A percentile compares a stretch with the other conserved stretches of the same genome.
These are phyloP conservation scores for Ceratopteris richardii DNA, from an alignment of 75 land plant species.

Conservation along the genomic window DNA sequence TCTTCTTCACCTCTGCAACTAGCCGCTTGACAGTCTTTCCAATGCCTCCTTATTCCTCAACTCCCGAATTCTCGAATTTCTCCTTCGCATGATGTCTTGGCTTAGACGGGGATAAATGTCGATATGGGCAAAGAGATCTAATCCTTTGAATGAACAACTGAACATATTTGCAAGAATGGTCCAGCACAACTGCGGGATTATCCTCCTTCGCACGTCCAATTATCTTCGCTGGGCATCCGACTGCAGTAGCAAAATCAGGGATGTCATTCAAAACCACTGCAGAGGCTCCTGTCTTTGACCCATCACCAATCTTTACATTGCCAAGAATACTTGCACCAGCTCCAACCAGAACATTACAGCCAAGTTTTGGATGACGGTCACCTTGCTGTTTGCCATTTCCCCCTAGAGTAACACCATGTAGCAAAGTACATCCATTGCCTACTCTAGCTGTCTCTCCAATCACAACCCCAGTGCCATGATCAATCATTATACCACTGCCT, in stretches of 20 bases:
- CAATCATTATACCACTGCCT: slow-evolving; percentile 17
- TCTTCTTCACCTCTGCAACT: too few relatives aligned
- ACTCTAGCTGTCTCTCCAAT: slow-evolving; percentile 38
- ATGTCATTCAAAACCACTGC: slow-evolving; percentile 60
- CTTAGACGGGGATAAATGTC: background rate
- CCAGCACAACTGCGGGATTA: background rate
- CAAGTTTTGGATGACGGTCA: slow-evolving; percentile 62
- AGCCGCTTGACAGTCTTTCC: too few relatives aligned
- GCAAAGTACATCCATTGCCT: slow-evolving; percentile 62
- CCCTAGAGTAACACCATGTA: slow-evolving; percentile 61
- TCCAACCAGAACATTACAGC: slow-evolving; percentile 40
- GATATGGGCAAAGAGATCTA: slow-evolving; percentile 3
- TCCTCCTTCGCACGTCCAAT: slow-evolving; percentile 4
- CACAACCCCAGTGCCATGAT: slow-evolving; percentile 35
- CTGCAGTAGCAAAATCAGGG: slow-evolving; percentile 60
- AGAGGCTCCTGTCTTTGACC: slow-evolving; percentile 68
- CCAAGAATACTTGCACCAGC: slow-evolving; percentile 68
- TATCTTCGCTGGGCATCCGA: slow-evolving; percentile 57
- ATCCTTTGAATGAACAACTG: background rate
- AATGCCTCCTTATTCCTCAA: too few relatives aligned
- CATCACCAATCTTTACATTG: slow-evolving; percentile 51
- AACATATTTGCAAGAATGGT: slow-evolving; percentile 1
- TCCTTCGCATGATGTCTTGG: background rate
- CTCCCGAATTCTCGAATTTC: too few relatives aligned
- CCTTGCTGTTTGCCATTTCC: slow-evolving; percentile 50